phyloP scores from a whole-genome alignment of 441 rosid species.

The Syzygium malaccense region DNA sequence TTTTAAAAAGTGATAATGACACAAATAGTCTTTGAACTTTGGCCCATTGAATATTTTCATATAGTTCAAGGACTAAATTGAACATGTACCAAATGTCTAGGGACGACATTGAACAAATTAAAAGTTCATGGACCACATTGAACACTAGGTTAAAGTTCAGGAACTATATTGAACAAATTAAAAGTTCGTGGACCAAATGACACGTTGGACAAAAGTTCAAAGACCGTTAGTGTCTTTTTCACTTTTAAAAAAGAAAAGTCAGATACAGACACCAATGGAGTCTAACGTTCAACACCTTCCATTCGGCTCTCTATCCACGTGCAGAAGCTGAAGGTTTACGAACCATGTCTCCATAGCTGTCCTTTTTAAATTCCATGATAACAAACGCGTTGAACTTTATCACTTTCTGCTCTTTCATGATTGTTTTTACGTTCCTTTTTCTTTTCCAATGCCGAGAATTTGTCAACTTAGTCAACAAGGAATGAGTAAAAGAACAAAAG shows the following conservation, averaged over 20 bases:
- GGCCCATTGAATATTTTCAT: no score
- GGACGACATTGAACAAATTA: no score
- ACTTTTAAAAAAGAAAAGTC: background rate
- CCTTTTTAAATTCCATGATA: background rate
- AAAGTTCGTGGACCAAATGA: no score
- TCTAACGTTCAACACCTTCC: background rate
- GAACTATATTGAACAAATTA: no score
- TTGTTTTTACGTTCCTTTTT: background rate
- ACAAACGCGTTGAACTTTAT: background rate
- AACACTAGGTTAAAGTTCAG: no score
- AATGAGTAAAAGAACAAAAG: background rate
- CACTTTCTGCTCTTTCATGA: background rate
- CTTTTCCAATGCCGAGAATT: background rate
- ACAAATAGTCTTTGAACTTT: no score
- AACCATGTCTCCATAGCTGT: background rate
- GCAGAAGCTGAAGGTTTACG: background rate
- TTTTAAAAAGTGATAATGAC: no score
- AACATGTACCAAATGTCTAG: no score
- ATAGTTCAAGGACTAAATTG: no score
- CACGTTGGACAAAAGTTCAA: no score
- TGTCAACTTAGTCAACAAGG: background rate
- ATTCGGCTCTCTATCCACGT: background rate
- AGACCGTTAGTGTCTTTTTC: no score
- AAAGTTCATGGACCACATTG: no score
- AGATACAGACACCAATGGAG: background rate